These are phyloP conservation scores for Peronospora destructor DNA, from an alignment of 352 stramenopile species.

Conservation along the genomic window DNA sequence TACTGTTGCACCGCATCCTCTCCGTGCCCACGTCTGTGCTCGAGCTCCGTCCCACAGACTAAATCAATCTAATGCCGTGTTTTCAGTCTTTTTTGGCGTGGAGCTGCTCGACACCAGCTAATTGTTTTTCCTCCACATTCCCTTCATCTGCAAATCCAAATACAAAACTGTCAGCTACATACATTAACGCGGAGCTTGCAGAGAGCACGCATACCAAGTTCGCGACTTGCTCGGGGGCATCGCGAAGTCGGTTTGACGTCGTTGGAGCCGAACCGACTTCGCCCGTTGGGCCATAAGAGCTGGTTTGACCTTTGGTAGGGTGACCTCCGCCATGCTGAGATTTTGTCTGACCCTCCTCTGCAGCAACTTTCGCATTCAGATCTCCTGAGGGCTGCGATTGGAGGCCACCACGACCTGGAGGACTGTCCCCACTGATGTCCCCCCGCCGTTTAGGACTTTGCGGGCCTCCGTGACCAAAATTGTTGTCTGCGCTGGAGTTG, in stretches of 20 bases:
- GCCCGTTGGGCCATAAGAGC: slow-evolving; percentile 29
- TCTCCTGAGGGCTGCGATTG: slow-evolving; percentile 40
- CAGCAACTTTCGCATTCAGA: slow-evolving; percentile 29
- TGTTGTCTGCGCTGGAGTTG: slow-evolving; percentile 73
- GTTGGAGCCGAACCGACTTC: slow-evolving; percentile 30
- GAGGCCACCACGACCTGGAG: slow-evolving; percentile 25
- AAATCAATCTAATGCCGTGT: slow-evolving; percentile 23
- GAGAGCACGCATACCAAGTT: slow-evolving; percentile 37
- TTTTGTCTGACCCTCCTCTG: slow-evolving; percentile 27
- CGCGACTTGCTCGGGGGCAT: slow-evolving; percentile 41
- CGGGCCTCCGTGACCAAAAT: slow-evolving; percentile 39
- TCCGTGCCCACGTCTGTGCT: slow-evolving; percentile 20
- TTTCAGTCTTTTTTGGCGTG: slow-evolving; percentile 12
- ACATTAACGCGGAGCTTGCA: slow-evolving; percentile 3
- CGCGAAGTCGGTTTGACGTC: slow-evolving; percentile 26
- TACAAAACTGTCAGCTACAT: slow-evolving; percentile 8
- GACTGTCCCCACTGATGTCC: slow-evolving; percentile 46
- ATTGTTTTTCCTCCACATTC: slow-evolving; percentile 78
- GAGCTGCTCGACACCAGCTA: slow-evolving; percentile 25
- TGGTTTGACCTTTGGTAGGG: slow-evolving; percentile 37
- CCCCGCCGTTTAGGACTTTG: slow-evolving; percentile 24
- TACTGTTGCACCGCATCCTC: slow-evolving; percentile 36
- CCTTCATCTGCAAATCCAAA: slow-evolving; percentile 49
- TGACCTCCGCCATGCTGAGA: slow-evolving; percentile 27
- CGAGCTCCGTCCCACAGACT: slow-evolving; percentile 27